Evolutionary conservation across 1,284 basidiomycete genomes (phyloP), one percentile per base, ranked within the genome.

Genomic region (Moesziomyces globuligerus): DNA sequence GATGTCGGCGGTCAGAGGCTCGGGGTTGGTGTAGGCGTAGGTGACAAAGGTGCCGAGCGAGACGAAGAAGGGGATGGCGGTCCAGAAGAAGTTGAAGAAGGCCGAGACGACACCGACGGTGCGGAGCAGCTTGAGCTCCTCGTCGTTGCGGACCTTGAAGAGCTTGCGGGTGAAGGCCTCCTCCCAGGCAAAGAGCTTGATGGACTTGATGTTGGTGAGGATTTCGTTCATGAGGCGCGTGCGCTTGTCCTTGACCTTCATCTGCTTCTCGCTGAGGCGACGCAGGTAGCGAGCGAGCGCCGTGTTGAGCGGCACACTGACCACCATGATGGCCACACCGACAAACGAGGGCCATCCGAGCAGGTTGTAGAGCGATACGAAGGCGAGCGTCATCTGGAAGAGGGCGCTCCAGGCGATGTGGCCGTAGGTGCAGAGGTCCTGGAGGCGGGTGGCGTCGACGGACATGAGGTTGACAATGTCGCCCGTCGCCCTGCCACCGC

Each of bases 391-490:
- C 54, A 80, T 78, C 53, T 80, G 76, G 55, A 80, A 65, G 0
- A 90, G 90, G 1, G 90, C 87, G 0, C 90, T 86, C 88, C 91
- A 92, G 13, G 87, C 85, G 85, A 92, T 88, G 67, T 85, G 84
- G 55, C 92, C 91, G 84, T 90, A 94, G 5, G 90, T 90, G 52
- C 88, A 87, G 69, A 90, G 90, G 77, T 94, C 96, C 81, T 96
- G 93, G 77, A 97, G 91, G 26, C 94, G 87, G 5, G 89, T 90
- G 17, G 93, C 89, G 82, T 97, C 94, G 0, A 93, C 94, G 4
- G 91, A 93, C 72, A 97, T 94, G 83, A 94, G 92, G 77, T 93
- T 95, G 61, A 95, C 89, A 40, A 94, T 87, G 76, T 90, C 90
- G 34, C 93, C 93, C 17, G 89, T 89, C 2, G 89, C 89, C 15